phyloP scores from a whole-genome alignment of 164 flowering plant genomes.

The Nelumbo lutea region DNA sequence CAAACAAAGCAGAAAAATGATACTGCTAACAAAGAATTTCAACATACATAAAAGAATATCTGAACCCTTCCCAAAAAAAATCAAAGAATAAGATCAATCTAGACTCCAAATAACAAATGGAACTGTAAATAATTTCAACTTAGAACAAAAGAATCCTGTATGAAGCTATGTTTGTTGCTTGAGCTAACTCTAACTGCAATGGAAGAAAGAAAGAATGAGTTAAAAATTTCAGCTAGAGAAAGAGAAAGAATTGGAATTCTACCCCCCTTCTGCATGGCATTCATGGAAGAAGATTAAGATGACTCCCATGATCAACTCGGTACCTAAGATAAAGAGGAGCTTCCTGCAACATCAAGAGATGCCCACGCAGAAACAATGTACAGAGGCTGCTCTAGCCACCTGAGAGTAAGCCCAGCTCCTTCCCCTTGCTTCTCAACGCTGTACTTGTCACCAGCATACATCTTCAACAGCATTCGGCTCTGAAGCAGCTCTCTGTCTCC shows the following conservation, averaged over 20 bases:
- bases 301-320: slow-evolving; percentile 30
- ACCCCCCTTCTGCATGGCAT: slow-evolving; percentile 15
- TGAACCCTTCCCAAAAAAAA: slow-evolving; percentile 29
- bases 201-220: slow-evolving; percentile 44
- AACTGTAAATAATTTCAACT: not conserved
- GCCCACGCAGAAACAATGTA: slow-evolving; percentile 89
- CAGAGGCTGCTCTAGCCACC: slow-evolving; percentile 76
- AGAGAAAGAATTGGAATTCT: slow-evolving; percentile 29
- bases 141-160: slow-evolving; percentile 5
- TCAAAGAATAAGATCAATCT: slow-evolving; percentile 34
- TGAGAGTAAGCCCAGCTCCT: slow-evolving; percentile 53
- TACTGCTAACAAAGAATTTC: not conserved
- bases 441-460: slow-evolving; percentile 30
- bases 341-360: slow-evolving; percentile 53
- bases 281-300: slow-evolving; percentile 4
- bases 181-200: slow-evolving; percentile 27
- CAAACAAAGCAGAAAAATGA: not conserved
- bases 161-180: slow-evolving; percentile 8
- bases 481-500: slow-evolving; percentile 42
- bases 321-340: slow-evolving; percentile 43
- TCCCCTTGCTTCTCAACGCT: slow-evolving; percentile 41
- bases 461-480: too few species aligned
- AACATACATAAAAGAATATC: not conserved
- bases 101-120: slow-evolving; percentile 20
- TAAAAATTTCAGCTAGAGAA: slow-evolving; percentile 37